A percentile compares a stretch with the other conserved stretches of the same genome.
These are phyloP conservation scores for Colletotrichum chlorophyti DNA, from an alignment of 2,329 filamentous ascomycete species.

Conservation along the genomic window DNA sequence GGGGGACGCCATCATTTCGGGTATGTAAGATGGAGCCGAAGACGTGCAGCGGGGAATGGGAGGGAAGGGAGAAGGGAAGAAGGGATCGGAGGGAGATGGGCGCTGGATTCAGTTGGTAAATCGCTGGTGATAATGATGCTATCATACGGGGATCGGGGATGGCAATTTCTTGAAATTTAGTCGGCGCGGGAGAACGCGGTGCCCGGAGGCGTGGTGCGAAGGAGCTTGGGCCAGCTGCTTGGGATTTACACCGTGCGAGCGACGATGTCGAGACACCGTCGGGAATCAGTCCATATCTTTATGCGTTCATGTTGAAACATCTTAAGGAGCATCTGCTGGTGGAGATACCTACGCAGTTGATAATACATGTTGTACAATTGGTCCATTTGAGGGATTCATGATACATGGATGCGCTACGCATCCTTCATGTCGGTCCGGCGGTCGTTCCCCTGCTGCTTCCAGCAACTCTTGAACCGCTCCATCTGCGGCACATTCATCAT, in stretches of 20 bases:
- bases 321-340: not conserved
- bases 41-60: not conserved
- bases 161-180: constrained; percentile 11
- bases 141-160: constrained; percentile 24
- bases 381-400: too few species aligned
- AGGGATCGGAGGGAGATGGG: not conserved
- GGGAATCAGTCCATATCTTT: not conserved
- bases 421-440: constrained; percentile 81
- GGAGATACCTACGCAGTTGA: not conserved
- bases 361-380: not conserved
- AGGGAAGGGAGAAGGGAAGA: too few species aligned
- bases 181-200: constrained; percentile 20
- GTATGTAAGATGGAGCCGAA: too few species aligned
- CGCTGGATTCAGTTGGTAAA: too few species aligned
- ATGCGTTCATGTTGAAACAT: not conserved
- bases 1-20: constrained; percentile 22
- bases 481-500: constrained; percentile 64
- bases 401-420: constrained; percentile 44
- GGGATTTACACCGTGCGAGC: constrained; percentile 4
- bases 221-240: constrained; percentile 21
- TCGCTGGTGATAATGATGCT: too few species aligned
- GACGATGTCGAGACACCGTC: not conserved
- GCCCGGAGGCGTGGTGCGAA: not conserved
- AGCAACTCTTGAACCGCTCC: constrained; percentile 87
- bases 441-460: constrained; percentile 90